phyloP scores from a whole-genome alignment of 306 rosid species.

The Alnus rubra region DNA sequence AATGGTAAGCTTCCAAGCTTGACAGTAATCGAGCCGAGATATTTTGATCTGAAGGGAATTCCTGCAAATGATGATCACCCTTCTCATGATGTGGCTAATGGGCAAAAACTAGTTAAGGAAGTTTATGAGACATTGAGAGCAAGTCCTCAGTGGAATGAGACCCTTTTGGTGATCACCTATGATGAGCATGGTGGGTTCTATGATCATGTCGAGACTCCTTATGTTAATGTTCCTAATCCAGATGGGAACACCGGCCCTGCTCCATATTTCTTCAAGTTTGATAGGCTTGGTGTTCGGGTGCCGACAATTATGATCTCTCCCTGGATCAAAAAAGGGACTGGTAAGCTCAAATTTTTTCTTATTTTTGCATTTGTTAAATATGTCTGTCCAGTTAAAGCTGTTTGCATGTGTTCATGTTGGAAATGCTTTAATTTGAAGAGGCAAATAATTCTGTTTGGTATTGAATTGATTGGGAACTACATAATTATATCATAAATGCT shows the following conservation, averaged over 20 bases:
- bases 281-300: conserved; percentile 94
- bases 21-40: conserved; percentile 89
- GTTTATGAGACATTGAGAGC: conserved; percentile 88
- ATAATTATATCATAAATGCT: background rate
- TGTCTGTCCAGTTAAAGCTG: conserved; percentile 15
- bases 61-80: conserved; percentile 97
- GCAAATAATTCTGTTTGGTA: conserved; percentile 14
- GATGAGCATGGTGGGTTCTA: conserved; percentile 97
- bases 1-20: conserved; percentile 83
- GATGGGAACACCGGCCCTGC: conserved; percentile 99
- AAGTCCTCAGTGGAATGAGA: conserved; percentile 94
- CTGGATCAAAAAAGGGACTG: conserved; percentile 96
- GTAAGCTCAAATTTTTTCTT: conserved; percentile 40
- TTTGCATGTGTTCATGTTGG: conserved; percentile 15
- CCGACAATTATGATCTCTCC: conserved; percentile 98
- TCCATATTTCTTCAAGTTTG: conserved; percentile 95
- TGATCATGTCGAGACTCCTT: conserved; percentile 92
- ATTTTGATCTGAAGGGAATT: conserved; percentile 70
- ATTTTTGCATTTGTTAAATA: background rate
- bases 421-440: conserved; percentile 15
- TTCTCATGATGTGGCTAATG: conserved; percentile 97
- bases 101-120: conserved; percentile 91
- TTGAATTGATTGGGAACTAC: background rate
- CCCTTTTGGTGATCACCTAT: conserved; percentile 84
- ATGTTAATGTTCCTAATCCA: conserved; percentile 80